Evolutionary conservation across 768 basidiomycete genomes (phyloP).

Genomic region (Cyclocybe cylindracea): DNA sequence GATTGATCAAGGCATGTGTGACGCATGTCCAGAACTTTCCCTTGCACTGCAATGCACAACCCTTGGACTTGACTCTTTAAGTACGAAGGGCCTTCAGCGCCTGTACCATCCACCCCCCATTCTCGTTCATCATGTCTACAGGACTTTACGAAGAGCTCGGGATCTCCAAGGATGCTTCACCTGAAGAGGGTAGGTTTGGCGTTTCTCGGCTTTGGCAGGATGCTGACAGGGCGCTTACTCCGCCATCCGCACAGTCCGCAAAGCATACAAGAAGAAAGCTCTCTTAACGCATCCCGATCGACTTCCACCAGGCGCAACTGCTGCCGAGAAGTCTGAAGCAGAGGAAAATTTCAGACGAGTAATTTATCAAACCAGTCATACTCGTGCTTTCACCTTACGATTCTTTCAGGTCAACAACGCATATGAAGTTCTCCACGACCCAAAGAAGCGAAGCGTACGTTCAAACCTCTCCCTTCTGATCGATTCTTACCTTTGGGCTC

Average conservation of each 20-base stretch:
- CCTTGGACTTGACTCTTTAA: neutral
- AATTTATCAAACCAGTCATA: neutral
- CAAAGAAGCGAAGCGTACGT: slow-evolving; percentile 56
- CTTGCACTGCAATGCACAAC: neutral
- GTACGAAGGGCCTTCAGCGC: slow-evolving; percentile 11
- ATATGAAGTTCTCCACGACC: slow-evolving; percentile 72
- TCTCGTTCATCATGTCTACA: slow-evolving; percentile 42
- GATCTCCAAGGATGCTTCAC: slow-evolving; percentile 50
- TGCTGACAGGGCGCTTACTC: slow-evolving; percentile 3
- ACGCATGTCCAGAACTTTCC: slow-evolving; percentile 33
- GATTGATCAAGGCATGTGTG: slow-evolving; percentile 24
- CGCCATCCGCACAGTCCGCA: slow-evolving; percentile 52
- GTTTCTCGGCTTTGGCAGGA: neutral
- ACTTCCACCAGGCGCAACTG: slow-evolving; percentile 53
- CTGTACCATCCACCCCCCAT: slow-evolving; percentile 4
- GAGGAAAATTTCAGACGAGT: slow-evolving; percentile 58
- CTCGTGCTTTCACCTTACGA: slow-evolving; percentile 8
- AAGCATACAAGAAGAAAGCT: slow-evolving; percentile 75
- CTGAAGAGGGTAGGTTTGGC: slow-evolving; percentile 61
- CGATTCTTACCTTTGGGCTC: slow-evolving; percentile 3
- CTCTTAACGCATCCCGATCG: slow-evolving; percentile 79
- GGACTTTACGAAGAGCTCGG: slow-evolving; percentile 69
- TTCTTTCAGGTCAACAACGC: slow-evolving; percentile 66
- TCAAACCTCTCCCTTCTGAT: neutral
- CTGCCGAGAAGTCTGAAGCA: slow-evolving; percentile 56